phyloP scores from a whole-genome alignment of 495 filamentous ascomycete species.

The Penicillium robsamsonii region DNA sequence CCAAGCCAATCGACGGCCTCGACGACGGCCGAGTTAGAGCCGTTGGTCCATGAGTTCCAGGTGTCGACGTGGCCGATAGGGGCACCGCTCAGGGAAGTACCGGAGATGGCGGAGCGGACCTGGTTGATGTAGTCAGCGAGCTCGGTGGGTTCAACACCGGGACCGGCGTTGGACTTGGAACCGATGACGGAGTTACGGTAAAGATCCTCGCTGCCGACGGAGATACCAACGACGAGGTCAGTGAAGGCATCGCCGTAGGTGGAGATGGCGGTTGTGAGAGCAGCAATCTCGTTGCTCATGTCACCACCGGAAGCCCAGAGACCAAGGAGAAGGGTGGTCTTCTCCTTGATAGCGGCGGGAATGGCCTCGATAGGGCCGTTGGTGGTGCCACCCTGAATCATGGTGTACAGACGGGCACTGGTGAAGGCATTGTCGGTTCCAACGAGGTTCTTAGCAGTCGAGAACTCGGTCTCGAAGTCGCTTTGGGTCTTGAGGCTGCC shows the following conservation, averaged over 20 bases:
- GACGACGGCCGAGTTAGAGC: conserved; percentile 67
- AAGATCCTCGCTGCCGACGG: conserved; percentile 86
- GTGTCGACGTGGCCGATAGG: conserved; percentile 88
- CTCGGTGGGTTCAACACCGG: conserved; percentile 56
- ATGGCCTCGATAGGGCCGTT: conserved; percentile 66
- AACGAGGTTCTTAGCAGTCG: conserved; percentile 62
- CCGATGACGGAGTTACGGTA: conserved; percentile 72
- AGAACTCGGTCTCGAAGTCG: conserved; percentile 71
- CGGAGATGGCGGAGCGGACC: conserved; percentile 55
- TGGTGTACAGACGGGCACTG: conserved; percentile 66
- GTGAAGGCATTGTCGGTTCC: conserved; percentile 69
- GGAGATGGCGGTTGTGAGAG: conserved; percentile 60
- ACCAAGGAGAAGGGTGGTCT: conserved; percentile 71
- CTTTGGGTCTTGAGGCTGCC: conserved; percentile 59
- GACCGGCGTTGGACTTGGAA: conserved; percentile 49
- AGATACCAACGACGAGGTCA: conserved; percentile 74
- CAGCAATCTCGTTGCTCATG: conserved; percentile 66
- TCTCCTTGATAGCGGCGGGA: conserved; percentile 71
- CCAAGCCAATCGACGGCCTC: conserved; percentile 73
- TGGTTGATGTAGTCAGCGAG: conserved; percentile 66
- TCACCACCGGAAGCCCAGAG: conserved; percentile 73
- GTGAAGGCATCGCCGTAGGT: conserved; percentile 62
- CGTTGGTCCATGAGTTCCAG: conserved; percentile 82
- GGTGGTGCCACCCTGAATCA: conserved; percentile 59
- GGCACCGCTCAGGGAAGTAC: conserved; percentile 53